Evolutionary conservation across 768 basidiomycete genomes (phyloP), one percentile per base, ranked within the genome.

Genomic region (Leccinum incarnatum): DNA sequence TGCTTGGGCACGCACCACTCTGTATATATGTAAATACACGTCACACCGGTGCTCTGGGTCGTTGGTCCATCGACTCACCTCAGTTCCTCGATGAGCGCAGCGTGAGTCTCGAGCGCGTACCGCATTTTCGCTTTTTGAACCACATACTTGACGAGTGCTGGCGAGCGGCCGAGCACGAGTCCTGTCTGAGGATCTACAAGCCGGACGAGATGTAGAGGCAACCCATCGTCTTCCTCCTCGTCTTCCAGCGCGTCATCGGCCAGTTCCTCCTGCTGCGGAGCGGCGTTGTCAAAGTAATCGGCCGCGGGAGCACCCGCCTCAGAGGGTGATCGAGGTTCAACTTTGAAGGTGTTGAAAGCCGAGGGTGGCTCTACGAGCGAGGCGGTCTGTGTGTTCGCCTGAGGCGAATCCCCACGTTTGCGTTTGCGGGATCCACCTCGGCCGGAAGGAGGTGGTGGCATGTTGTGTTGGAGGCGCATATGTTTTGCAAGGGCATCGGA

Each of bases 401-500:
- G 71, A 2, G 65, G 72, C 36, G 71, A 69, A 27, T 74, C 74
- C 5, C 73, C 78, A 30, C 87, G 83, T 67, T 91, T 91, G 55
- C 90, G 86, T 68, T 89, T 88, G 52, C 86, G 81, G 15, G 75
- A 77, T 17, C 87, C 88, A 47, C 87, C 89, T 40, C 88, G 82
- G 5, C 86, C 85, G 0, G 91, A 88, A 2, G 84, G 79, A 0
- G 91, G 89, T 0, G 89, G 86, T 2, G 80, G 80, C 68, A 90
- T 85, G 65, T 89, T 87, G 74, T 94, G 91, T 67, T 95, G 91
- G 32, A 91, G 84, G 25, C 93, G 87, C 84, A 94, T 88, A 72
- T 97, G 95, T 69, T 96, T 96, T 21, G 87, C 87, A 19, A 96
- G 84, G 9, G 95, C 93, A 74, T 97, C 95, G 2, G 93, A 93